Evolutionary conservation across 768 basidiomycete genomes (phyloP).

Genomic region (Kwoniella botswanensis): DNA sequence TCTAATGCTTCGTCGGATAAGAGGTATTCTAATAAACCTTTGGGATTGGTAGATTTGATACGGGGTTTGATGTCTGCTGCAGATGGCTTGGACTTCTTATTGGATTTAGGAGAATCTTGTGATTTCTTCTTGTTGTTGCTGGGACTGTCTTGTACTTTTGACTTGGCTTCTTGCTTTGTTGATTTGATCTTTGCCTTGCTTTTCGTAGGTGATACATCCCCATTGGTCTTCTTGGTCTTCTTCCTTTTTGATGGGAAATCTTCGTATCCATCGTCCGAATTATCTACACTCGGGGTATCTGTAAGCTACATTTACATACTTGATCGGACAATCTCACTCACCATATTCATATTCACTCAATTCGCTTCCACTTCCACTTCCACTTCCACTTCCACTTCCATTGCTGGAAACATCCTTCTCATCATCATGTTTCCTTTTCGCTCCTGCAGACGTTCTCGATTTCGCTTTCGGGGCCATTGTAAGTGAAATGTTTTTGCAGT

Average conservation of each 20-base stretch:
- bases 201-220: background rate
- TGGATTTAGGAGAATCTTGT: slow-evolving; percentile 3
- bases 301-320: too few relatives aligned
- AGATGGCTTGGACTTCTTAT: slow-evolving; percentile 1
- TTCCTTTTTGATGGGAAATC: background rate
- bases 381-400: too few relatives aligned
- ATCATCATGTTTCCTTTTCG: background rate
- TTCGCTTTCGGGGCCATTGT: background rate
- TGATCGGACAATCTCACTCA: background rate
- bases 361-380: background rate
- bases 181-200: background rate
- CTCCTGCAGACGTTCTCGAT: background rate
- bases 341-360: background rate
- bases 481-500: background rate
- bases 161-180: background rate
- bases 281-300: background rate
- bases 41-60: background rate
- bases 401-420: background rate
- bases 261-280: background rate
- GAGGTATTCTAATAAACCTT: slow-evolving; percentile 35
- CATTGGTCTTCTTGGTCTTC: slow-evolving; percentile 6
- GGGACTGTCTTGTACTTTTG: background rate
- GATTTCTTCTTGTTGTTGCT: background rate
- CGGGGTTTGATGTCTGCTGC: slow-evolving; percentile 6
- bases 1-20: slow-evolving; percentile 45